These are phyloP conservation scores for Tylopilus sp. DNA, from an alignment of 1,284 basidiomycete genomes.

Conservation along the genomic window DNA sequence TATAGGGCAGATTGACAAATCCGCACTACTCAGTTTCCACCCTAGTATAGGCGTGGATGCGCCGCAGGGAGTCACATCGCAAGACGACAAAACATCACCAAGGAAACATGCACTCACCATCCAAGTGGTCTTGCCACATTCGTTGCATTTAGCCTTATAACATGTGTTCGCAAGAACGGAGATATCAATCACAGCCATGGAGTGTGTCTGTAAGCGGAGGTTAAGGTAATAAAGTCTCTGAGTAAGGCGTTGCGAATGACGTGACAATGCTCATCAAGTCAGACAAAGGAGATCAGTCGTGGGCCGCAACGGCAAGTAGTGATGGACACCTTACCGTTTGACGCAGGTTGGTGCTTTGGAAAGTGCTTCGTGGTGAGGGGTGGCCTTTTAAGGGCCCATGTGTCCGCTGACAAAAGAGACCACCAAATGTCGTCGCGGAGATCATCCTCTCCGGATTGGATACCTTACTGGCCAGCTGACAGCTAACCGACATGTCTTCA, in stretches of 20 bases:
- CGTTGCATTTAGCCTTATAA: slow-evolving; percentile 53
- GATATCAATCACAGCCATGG: slow-evolving; percentile 21
- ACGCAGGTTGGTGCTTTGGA: neutral
- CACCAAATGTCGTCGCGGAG: too few relatives aligned
- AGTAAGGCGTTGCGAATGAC: slow-evolving; percentile 17
- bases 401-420: slow-evolving; percentile 3
- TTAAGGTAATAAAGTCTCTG: slow-evolving; percentile 35
- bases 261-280: slow-evolving; percentile 16
- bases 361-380: neutral
- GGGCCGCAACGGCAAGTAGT: slow-evolving; percentile 10
- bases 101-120: slow-evolving; percentile 44
- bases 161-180: slow-evolving; percentile 51
- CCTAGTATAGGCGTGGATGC: slow-evolving; percentile 12
- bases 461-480: too few relatives aligned
- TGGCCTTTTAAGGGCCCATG: slow-evolving; percentile 8
- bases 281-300: slow-evolving; percentile 1
- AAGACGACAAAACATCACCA: slow-evolving; percentile 24
- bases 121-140: slow-evolving; percentile 74
- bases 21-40: slow-evolving; percentile 6
- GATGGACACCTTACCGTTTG: slow-evolving; percentile 13
- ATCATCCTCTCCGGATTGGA: too few relatives aligned
- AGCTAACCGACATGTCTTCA: too few relatives aligned
- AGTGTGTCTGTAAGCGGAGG: slow-evolving; percentile 26
- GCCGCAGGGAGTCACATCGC: slow-evolving; percentile 2
- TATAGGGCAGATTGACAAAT: slow-evolving; percentile 9